Evolutionary conservation across 371 early-diverging fungal species (phyloP).

Genomic region (Mucor sp.): DNA sequence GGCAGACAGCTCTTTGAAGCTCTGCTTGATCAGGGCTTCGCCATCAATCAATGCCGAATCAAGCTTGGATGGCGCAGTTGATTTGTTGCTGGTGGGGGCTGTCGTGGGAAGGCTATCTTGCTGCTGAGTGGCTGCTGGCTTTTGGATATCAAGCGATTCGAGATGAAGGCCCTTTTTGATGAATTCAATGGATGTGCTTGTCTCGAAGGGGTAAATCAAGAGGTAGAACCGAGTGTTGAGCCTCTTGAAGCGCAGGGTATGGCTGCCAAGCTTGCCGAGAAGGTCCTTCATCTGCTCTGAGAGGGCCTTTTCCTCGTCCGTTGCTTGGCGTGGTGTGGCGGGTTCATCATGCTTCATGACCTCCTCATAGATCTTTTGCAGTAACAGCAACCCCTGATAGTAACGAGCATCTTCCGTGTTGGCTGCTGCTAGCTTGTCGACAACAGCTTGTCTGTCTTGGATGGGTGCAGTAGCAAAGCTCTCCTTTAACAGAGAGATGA

Average conservation of each 20-base stretch:
- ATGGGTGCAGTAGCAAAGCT: constrained; percentile 21
- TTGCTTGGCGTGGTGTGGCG: constrained; percentile 20
- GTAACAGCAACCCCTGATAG: constrained; percentile 37
- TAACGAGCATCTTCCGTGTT: constrained; percentile 40
- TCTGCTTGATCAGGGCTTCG: constrained; percentile 6
- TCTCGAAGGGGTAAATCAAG: constrained; percentile 34
- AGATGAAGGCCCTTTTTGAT: constrained; percentile 24
- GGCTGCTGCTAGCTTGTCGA: constrained; percentile 19
- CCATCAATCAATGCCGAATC: constrained; percentile 11
- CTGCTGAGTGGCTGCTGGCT: background rate
- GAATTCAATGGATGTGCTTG: constrained; percentile 18
- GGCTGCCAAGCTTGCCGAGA: background rate
- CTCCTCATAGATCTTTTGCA: constrained; percentile 31
- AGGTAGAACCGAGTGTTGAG: constrained; percentile 39
- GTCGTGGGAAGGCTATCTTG: background rate
- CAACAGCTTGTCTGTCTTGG: constrained; percentile 12
- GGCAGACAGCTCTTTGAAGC: background rate
- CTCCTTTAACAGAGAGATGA: constrained; percentile 18
- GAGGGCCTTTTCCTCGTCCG: constrained; percentile 21
- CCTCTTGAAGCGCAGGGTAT: background rate
- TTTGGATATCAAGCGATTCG: background rate
- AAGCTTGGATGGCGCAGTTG: constrained; percentile 11
- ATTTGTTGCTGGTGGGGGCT: background rate
- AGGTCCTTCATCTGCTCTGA: constrained; percentile 19
- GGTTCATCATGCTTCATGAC: constrained; percentile 15